Conservation (phyloP, 768 basidiomycete species). For the Cubamyces lactineus region DNA sequence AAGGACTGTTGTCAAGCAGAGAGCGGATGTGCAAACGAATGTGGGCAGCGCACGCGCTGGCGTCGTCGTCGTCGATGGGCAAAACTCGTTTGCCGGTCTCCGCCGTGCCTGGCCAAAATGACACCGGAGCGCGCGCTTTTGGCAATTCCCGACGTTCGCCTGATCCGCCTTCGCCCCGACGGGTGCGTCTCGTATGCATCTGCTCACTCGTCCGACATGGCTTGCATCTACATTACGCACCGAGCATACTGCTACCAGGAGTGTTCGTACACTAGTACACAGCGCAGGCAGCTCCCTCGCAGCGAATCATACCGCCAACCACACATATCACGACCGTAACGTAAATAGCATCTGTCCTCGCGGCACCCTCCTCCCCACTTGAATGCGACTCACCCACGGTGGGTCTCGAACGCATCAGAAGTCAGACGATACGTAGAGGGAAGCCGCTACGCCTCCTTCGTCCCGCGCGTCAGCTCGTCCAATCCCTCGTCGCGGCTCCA, state of each 20-base stretch:
- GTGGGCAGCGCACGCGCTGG: constrained; percentile 20
- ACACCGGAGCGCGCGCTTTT: constrained; percentile 1
- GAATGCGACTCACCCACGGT: background rate
- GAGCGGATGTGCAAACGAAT: constrained; percentile 13
- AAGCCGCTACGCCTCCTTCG: constrained; percentile 49
- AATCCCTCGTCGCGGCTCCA: constrained; percentile 77
- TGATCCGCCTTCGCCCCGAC: constrained; percentile 3
- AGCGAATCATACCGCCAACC: background rate
- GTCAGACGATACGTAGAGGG: background rate
- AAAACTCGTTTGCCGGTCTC: constrained; percentile 2
- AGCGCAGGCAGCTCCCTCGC: background rate
- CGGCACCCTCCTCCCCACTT: background rate
- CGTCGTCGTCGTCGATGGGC: constrained; percentile 19
- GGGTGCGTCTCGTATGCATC: background rate
- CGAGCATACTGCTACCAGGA: background rate
- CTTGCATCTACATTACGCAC: too few relatives aligned
- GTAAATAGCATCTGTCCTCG: constrained; percentile 2
- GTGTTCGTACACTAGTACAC: constrained; percentile 7
- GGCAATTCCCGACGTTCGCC: constrained; percentile 22
- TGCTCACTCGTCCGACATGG: background rate
- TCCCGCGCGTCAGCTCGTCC: constrained; percentile 67
- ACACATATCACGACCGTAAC: constrained; percentile 6
- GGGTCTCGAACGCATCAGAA: background rate
- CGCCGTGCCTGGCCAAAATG: constrained; percentile 11
- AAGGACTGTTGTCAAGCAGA: constrained; percentile 14